Evolutionary conservation across 2,329 filamentous ascomycete species (phyloP).

Genomic region (Fusarium neocosmosporiellum): DNA sequence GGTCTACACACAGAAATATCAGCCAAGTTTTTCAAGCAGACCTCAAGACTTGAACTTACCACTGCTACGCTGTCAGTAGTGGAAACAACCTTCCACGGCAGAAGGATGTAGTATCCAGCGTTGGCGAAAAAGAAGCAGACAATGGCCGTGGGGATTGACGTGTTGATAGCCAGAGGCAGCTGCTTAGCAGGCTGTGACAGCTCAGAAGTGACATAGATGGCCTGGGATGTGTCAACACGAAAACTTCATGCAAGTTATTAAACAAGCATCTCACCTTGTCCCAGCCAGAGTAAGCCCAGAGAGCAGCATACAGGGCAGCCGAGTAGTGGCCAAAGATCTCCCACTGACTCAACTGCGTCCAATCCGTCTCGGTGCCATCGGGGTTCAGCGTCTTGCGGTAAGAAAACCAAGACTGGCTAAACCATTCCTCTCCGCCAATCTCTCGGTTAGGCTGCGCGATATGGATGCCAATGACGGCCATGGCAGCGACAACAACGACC

Average conservation of each 20-base stretch:
- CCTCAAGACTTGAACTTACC: constrained; percentile 51
- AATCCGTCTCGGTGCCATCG: constrained; percentile 61
- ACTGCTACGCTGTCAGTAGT: constrained; percentile 72
- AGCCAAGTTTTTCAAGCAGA: neutral
- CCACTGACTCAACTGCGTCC: constrained; percentile 63
- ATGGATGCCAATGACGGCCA: constrained; percentile 59
- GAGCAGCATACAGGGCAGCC: constrained; percentile 69
- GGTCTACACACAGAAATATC: constrained; percentile 52
- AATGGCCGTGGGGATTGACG: constrained; percentile 69
- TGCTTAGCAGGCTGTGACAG: constrained; percentile 62
- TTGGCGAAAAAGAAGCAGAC: constrained; percentile 70
- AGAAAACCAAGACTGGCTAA: constrained; percentile 65
- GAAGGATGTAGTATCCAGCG: constrained; percentile 70
- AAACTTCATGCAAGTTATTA: neutral
- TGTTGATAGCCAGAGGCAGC: constrained; percentile 71
- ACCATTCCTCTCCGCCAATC: constrained; percentile 63
- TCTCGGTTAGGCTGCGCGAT: constrained; percentile 49
- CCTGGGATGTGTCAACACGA: constrained; percentile 49
- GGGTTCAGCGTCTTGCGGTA: constrained; percentile 61
- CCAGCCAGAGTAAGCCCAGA: constrained; percentile 76
- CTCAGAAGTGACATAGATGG: constrained; percentile 66
- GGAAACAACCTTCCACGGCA: constrained; percentile 69
- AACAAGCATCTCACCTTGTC: constrained; percentile 62
- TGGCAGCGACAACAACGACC: constrained; percentile 60
- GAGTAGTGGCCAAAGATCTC: constrained; percentile 70